These are phyloP conservation scores for Naegleria lovaniensis DNA, from an alignment of 208 protist species.

Conservation along the genomic window DNA sequence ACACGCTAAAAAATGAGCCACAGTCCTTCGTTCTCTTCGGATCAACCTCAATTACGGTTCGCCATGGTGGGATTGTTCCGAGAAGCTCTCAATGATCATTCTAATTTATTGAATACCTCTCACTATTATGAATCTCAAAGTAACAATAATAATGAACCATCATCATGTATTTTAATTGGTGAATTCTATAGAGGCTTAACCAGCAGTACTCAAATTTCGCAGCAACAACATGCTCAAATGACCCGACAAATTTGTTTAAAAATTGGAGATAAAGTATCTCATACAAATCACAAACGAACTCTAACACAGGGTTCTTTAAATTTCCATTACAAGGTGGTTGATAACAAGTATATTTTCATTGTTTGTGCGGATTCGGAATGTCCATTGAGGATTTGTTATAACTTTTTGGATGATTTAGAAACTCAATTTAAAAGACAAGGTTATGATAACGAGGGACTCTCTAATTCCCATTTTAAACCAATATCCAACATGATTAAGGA, in stretches of 20 bases:
- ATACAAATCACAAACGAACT: not conserved
- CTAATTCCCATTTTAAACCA: not conserved
- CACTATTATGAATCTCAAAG: no score
- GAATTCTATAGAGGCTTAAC: not conserved
- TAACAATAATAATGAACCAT: not conserved
- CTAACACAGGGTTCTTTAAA: not conserved
- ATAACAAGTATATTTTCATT: not conserved
- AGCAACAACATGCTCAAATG: not conserved
- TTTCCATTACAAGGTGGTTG: not conserved
- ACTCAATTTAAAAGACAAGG: not conserved
- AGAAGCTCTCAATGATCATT: no score
- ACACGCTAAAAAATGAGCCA: no score
- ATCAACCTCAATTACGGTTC: no score
- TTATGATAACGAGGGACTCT: not conserved
- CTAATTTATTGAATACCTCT: no score
- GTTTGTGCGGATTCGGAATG: not conserved
- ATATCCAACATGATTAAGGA: not conserved
- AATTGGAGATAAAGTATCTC: not conserved
- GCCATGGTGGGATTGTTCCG: no score
- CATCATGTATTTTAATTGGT: not conserved
- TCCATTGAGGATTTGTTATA: not conserved
- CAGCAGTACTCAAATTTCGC: not conserved
- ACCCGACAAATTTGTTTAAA: not conserved
- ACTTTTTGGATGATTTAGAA: constrained; percentile 21
- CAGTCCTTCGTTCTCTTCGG: no score